Percentiles rank a stretch among this genome's conserved stretches.
These are phyloP conservation scores for Asclepias syriaca DNA, from an alignment of 257 asterid species.

Conservation along the genomic window DNA sequence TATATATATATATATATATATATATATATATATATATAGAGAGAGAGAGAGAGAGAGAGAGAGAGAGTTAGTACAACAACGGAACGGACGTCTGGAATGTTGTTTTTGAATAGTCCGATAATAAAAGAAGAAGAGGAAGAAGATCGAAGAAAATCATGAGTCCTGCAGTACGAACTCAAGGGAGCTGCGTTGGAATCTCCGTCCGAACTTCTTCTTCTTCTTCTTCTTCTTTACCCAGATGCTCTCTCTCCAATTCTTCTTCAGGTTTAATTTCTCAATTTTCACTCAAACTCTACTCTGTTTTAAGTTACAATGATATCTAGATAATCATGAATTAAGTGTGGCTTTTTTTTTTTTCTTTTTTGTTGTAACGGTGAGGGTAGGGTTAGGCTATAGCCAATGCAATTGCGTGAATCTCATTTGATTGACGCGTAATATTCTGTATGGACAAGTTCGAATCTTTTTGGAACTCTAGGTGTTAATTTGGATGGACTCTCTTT, in stretches of 20 bases:
- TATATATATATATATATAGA: no score
- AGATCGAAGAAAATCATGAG: slow-evolving; percentile 11
- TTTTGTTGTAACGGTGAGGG: background rate
- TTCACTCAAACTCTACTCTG: no score
- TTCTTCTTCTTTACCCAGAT: slow-evolving; percentile 15
- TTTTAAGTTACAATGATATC: background rate
- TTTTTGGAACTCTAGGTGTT: background rate
- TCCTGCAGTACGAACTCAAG: slow-evolving; percentile 11
- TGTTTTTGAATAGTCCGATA: background rate
- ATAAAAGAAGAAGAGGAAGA: background rate
- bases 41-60: no score
- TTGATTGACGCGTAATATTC: background rate
- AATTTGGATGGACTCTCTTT: no score
- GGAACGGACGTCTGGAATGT: background rate
- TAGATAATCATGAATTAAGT: background rate
- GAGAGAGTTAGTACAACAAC: no score
- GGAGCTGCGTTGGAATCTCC: slow-evolving; percentile 26
- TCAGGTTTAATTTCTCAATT: no score
- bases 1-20: no score
- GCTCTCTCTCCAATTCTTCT: slow-evolving; percentile 12
- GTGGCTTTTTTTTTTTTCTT: no score
- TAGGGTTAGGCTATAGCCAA: background rate
- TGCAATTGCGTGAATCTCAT: background rate
- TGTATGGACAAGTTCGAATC: background rate
- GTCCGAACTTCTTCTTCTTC: slow-evolving; percentile 11